phyloP scores from a whole-genome alignment of 306 rosid genomes.

The Inga leiocalycina region DNA sequence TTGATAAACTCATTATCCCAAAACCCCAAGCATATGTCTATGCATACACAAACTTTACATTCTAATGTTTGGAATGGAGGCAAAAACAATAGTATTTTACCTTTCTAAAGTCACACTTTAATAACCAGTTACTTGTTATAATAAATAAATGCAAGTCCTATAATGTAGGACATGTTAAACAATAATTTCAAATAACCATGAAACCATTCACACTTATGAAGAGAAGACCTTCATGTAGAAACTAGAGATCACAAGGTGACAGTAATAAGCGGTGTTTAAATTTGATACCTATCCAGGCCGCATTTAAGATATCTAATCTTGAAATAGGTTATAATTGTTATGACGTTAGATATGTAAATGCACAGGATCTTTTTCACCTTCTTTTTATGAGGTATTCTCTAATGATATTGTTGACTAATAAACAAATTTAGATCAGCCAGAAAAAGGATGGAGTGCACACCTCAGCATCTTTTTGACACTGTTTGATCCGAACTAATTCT shows the following conservation, averaged over 20 bases:
- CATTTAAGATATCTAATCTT: slow-evolving; percentile 20
- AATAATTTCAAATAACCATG: slow-evolving; percentile 2
- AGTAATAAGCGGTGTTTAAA: slow-evolving; percentile 3
- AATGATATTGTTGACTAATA: slow-evolving; percentile 21
- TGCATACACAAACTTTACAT: not conserved
- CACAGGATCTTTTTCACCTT: not conserved
- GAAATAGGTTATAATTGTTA: slow-evolving; percentile 12
- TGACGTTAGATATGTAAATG: slow-evolving; percentile 19
- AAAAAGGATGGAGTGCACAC: slow-evolving; percentile 44
- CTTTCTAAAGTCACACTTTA: slow-evolving; percentile 9
- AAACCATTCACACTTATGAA: slow-evolving; percentile 17
- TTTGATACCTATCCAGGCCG: slow-evolving; percentile 20
- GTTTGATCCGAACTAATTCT: slow-evolving; percentile 56
- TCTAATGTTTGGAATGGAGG: slow-evolving; percentile 1
- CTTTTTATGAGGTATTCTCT: slow-evolving; percentile 5
- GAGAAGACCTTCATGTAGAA: slow-evolving; percentile 2
- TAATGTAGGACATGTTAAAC: not conserved
- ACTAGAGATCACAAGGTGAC: slow-evolving; percentile 9
- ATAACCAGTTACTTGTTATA: not conserved
- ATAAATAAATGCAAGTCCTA: not conserved
- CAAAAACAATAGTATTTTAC: not conserved
- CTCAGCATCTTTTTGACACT: slow-evolving; percentile 75
- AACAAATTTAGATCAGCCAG: not conserved
- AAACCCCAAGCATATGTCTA: not conserved
- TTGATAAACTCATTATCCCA: not conserved